Evolutionary conservation across 2,329 filamentous ascomycete genomes (phyloP).

Genomic region (Cordyceps militaris): DNA sequence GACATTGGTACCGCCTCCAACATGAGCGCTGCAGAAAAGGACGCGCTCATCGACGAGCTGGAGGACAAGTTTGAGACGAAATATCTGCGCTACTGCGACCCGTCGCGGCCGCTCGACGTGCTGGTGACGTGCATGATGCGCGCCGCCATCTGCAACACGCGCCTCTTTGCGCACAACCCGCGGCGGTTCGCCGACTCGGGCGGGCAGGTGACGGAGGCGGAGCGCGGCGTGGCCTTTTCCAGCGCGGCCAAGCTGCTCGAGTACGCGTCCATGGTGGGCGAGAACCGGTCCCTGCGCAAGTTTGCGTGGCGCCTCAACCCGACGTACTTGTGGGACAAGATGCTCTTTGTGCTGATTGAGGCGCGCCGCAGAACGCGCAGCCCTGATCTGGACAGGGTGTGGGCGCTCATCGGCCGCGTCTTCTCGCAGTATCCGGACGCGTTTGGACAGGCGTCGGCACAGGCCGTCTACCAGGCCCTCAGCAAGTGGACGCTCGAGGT

Average conservation of each 20-base stretch:
- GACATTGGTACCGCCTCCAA: background rate
- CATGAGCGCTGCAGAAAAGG: background rate
- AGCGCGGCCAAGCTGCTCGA: conserved; percentile 16
- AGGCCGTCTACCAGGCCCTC: conserved; percentile 18
- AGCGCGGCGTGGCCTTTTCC: conserved; percentile 11
- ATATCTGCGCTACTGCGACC: conserved; percentile 16
- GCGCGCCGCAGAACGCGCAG: conserved; percentile 20
- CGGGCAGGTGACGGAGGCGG: background rate
- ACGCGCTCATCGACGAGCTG: conserved; percentile 7
- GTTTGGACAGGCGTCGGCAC: conserved; percentile 16
- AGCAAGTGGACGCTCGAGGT: conserved; percentile 14
- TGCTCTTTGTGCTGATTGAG: conserved; percentile 26
- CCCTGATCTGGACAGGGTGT: conserved; percentile 22
- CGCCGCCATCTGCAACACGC: conserved; percentile 15
- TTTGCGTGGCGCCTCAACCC: conserved; percentile 23
- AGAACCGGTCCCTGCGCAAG: conserved; percentile 19
- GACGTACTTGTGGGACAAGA: conserved; percentile 24
- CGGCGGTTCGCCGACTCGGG: background rate
- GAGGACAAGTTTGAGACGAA: conserved; percentile 13
- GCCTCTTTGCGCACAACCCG: conserved; percentile 12
- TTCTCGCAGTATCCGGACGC: conserved; percentile 20
- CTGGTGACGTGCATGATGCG: conserved; percentile 10
- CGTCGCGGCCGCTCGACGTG: conserved; percentile 8
- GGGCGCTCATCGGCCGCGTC: conserved; percentile 21
- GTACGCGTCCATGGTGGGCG: conserved; percentile 17